Percentiles rank a stretch among this genome's conserved stretches.
Conservation (phyloP, 1,139 yeast species). For the Pichia sp. region DNA sequence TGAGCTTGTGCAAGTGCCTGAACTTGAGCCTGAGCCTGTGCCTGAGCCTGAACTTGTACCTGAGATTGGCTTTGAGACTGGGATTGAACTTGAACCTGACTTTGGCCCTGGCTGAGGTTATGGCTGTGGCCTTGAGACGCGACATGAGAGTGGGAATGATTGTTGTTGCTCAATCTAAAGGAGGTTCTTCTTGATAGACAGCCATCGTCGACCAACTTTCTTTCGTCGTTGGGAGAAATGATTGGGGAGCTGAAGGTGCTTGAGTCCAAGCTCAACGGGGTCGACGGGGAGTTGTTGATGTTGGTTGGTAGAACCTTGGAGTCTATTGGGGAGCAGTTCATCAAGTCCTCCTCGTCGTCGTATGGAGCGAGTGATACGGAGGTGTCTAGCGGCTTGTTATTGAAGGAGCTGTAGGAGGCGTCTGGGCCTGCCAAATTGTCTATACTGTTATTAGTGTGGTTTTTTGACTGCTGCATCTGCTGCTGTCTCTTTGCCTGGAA, state of each 20-base stretch:
- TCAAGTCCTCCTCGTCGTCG: conserved; percentile 9
- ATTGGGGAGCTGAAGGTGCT: conserved; percentile 19
- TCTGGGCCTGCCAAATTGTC: neutral
- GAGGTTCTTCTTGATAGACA: conserved; percentile 16
- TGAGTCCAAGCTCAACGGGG: conserved; percentile 20
- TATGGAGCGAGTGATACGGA: neutral
- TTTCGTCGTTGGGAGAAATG: conserved; percentile 18
- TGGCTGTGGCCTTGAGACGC: neutral
- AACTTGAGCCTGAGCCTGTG: too few relatives aligned
- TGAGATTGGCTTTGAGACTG: too few relatives aligned
- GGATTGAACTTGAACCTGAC: neutral
- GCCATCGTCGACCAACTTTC: neutral
- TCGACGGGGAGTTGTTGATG: conserved; percentile 19
- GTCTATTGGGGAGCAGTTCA: conserved; percentile 9
- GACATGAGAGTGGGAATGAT: neutral
- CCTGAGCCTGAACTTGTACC: too few relatives aligned
- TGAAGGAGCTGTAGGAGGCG: neutral
- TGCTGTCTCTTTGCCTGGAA: conserved; percentile 41
- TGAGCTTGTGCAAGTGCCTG: too few relatives aligned
- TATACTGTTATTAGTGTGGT: neutral
- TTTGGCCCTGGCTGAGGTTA: neutral
- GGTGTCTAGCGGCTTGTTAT: neutral
- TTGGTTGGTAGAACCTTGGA: conserved; percentile 1
- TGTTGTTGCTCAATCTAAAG: conserved; percentile 12
- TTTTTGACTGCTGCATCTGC: conserved; percentile 14